These are phyloP conservation scores for Chrysophaeum taylorii DNA, from an alignment of 352 stramenopile species.

Conservation along the genomic window DNA sequence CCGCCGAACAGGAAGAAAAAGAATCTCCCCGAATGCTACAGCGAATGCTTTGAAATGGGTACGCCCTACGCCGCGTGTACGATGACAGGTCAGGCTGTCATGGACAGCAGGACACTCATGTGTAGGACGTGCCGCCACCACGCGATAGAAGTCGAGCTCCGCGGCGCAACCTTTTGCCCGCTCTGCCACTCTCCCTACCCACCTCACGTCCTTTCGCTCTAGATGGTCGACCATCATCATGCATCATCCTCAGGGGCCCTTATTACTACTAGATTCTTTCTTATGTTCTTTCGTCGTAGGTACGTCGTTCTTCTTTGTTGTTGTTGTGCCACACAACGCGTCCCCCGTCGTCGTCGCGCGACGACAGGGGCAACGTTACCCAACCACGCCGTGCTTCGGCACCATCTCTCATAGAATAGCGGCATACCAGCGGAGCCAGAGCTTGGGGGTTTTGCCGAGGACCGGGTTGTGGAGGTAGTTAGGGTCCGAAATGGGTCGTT, in stretches of 20 bases:
- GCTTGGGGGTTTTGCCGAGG: background rate
- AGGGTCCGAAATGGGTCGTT: background rate
- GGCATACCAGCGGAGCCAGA: background rate
- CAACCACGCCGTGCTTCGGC: no score
- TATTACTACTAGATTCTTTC: no score
- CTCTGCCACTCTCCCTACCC: constrained; percentile 63
- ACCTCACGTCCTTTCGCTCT: background rate
- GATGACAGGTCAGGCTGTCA: constrained; percentile 55
- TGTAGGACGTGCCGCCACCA: constrained; percentile 73
- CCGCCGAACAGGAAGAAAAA: no score
- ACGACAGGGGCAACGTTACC: no score
- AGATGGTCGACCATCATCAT: no score
- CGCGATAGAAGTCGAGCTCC: constrained; percentile 65
- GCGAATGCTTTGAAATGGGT: constrained; percentile 59
- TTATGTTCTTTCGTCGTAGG: no score
- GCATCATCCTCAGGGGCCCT: no score
- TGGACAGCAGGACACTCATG: constrained; percentile 60
- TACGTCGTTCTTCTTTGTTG: no score
- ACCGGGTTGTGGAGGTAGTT: background rate
- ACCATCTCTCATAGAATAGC: no score
- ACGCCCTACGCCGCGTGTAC: constrained; percentile 71
- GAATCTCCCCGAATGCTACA: constrained; percentile 62
- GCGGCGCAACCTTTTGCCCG: constrained; percentile 61
- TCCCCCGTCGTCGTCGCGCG: no score
- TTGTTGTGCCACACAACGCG: no score